phyloP scores from a whole-genome alignment of 306 rosid genomes.

The Begonia peltatifolia region DNA sequence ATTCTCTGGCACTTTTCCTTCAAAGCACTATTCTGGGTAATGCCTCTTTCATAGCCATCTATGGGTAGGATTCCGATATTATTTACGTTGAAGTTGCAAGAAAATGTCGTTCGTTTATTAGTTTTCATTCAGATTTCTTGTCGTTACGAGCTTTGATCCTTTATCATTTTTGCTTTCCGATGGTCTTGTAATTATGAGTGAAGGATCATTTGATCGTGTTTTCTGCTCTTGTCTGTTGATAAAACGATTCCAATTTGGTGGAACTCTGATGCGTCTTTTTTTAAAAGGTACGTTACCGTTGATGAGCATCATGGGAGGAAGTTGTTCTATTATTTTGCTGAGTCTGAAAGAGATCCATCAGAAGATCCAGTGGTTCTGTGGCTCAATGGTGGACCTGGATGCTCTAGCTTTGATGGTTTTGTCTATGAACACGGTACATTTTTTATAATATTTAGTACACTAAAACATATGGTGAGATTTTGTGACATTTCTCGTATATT shows the following conservation, averaged over 20 bases:
- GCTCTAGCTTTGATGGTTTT: slow-evolving; percentile 94
- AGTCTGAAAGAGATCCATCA: slow-evolving; percentile 60
- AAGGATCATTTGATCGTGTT: neutral
- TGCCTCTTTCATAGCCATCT: neutral
- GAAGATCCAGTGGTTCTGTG: slow-evolving; percentile 89
- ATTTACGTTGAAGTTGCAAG: no score
- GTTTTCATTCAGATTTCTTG: no score
- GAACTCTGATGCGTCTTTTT: slow-evolving; percentile 2
- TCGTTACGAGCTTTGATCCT: no score
- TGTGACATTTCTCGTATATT: neutral
- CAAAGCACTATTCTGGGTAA: slow-evolving; percentile 40
- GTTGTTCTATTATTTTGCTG: slow-evolving; percentile 67
- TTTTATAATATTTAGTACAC: neutral
- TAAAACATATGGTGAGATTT: neutral
- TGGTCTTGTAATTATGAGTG: neutral
- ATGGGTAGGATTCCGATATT: no score
- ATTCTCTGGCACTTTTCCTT: slow-evolving; percentile 27
- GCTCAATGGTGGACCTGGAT: slow-evolving; percentile 98
- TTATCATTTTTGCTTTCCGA: neutral
- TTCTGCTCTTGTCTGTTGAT: no score
- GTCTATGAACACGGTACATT: slow-evolving; percentile 88
- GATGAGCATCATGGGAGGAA: slow-evolving; percentile 44
- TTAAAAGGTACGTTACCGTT: slow-evolving; percentile 28
- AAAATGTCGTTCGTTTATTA: no score
- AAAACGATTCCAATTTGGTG: no score